A percentile compares a stretch with the other conserved stretches of the same genome.
phyloP scores from a whole-genome alignment of 1,284 basidiomycete genomes.

The Leucoagaricus sp. region DNA sequence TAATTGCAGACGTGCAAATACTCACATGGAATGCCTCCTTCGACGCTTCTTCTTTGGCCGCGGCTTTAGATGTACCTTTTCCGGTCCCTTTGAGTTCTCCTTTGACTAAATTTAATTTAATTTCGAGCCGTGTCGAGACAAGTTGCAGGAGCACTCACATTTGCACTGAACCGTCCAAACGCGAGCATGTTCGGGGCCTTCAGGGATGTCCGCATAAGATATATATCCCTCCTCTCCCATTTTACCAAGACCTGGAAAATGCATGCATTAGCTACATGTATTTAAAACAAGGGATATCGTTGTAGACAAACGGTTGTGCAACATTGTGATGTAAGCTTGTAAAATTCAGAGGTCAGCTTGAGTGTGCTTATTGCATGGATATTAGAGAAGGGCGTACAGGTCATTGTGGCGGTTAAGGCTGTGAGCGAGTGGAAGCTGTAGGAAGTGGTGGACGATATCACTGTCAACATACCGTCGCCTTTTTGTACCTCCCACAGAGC shows the following conservation, averaged over 20 bases:
- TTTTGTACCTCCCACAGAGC: not conserved
- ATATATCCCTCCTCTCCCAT: constrained; percentile 31
- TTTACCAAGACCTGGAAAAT: constrained; percentile 41
- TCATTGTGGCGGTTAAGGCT: constrained; percentile 10
- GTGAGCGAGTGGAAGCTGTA: not conserved
- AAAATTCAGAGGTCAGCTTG: not conserved
- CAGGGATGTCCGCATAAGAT: constrained; percentile 39
- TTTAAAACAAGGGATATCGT: not conserved
- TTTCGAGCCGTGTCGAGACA: too few species aligned
- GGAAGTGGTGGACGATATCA: not conserved
- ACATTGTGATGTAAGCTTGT: constrained; percentile 43
- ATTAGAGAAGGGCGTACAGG: not conserved
- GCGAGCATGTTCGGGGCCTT: constrained; percentile 42
- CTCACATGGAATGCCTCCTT: constrained; percentile 46
- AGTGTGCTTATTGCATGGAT: not conserved
- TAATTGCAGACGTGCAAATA: too few species aligned
- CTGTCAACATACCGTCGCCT: not conserved
- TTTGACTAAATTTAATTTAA: constrained; percentile 43
- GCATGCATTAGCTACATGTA: too few species aligned
- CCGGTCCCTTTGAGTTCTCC: constrained; percentile 48
- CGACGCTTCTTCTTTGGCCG: constrained; percentile 58
- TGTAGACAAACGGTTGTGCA: constrained; percentile 55
- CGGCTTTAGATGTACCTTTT: constrained; percentile 38
- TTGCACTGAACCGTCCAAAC: constrained; percentile 57
- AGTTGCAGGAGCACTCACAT: constrained; percentile 42